Percentiles rank a stretch among this genome's conserved stretches.
Evolutionary conservation across 179 eudicot genomes (phyloP).

Genomic region (Silene coronaria): DNA sequence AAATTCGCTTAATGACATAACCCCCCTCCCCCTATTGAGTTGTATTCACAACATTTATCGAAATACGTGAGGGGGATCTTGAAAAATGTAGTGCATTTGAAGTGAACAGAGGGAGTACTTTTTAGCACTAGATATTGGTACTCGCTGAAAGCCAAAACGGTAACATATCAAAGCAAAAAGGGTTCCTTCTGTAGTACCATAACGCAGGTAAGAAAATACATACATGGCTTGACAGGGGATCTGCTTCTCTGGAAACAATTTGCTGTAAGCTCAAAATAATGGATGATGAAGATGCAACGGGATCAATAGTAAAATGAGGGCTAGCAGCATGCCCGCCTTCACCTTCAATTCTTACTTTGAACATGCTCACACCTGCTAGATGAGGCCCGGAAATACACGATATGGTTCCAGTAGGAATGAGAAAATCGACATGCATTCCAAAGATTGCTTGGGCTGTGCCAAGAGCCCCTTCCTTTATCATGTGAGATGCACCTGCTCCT

Average conservation of each 20-base stretch:
- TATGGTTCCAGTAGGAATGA: constrained; percentile 58
- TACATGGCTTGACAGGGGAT: constrained; percentile 80
- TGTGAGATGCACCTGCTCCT: constrained; percentile 82
- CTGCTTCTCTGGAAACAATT: constrained; percentile 70
- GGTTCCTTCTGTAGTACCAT: not conserved
- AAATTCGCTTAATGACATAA: too few species aligned
- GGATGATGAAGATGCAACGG: constrained; percentile 58
- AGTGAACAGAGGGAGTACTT: too few species aligned
- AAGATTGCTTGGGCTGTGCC: constrained; percentile 73
- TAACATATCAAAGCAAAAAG: not conserved
- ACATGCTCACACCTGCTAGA: constrained; percentile 58
- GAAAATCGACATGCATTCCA: constrained; percentile 62
- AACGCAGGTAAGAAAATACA: constrained; percentile 7
- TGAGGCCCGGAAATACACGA: constrained; percentile 52
- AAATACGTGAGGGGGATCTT: too few species aligned
- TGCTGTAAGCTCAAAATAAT: constrained; percentile 65
- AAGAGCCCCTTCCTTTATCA: constrained; percentile 86
- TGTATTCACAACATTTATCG: too few species aligned
- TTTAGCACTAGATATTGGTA: too few species aligned
- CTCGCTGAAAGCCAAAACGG: not conserved
- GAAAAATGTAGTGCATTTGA: too few species aligned
- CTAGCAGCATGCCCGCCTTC: constrained; percentile 77
- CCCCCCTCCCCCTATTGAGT: too few species aligned
- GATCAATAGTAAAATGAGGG: constrained; percentile 61
- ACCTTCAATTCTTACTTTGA: constrained; percentile 65